Evolutionary conservation across 192 early-diverging fungal species (phyloP).

Genomic region (Coemansia pectinata): DNA sequence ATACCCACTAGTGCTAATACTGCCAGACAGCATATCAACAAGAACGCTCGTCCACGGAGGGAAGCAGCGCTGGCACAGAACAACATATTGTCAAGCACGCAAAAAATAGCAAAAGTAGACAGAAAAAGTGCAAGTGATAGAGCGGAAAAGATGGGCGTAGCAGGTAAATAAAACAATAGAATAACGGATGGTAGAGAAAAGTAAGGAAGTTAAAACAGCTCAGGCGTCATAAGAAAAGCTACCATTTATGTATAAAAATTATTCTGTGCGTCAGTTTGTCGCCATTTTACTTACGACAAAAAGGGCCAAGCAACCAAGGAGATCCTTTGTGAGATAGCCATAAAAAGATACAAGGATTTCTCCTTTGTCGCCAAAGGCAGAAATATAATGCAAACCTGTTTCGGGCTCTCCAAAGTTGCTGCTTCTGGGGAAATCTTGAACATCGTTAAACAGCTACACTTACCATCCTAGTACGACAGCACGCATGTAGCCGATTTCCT

Average conservation of each 20-base stretch:
- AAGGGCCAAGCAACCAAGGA: background rate
- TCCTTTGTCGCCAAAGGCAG: too few relatives aligned
- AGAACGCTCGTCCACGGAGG: background rate
- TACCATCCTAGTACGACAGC: background rate
- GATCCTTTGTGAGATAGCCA: background rate
- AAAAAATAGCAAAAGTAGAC: background rate
- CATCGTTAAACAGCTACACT: too few relatives aligned
- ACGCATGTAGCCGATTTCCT: background rate
- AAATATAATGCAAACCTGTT: too few relatives aligned
- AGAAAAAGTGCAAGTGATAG: background rate
- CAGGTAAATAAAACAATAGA: background rate
- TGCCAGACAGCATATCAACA: background rate
- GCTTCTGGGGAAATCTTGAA: too few relatives aligned
- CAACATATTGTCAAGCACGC: background rate
- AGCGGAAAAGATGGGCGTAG: background rate
- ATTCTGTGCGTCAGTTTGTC: background rate
- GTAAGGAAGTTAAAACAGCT: background rate
- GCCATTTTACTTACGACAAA: background rate
- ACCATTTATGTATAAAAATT: background rate
- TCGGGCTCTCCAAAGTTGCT: background rate
- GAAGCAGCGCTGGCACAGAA: background rate
- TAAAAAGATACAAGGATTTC: too few relatives aligned
- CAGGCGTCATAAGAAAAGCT: background rate
- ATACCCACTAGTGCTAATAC: background rate
- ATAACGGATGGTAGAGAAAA: background rate